Percentiles rank a stretch among this genome's conserved stretches.
Evolutionary conservation across 768 basidiomycete species (phyloP).

Genomic region (Epithele typhae): DNA sequence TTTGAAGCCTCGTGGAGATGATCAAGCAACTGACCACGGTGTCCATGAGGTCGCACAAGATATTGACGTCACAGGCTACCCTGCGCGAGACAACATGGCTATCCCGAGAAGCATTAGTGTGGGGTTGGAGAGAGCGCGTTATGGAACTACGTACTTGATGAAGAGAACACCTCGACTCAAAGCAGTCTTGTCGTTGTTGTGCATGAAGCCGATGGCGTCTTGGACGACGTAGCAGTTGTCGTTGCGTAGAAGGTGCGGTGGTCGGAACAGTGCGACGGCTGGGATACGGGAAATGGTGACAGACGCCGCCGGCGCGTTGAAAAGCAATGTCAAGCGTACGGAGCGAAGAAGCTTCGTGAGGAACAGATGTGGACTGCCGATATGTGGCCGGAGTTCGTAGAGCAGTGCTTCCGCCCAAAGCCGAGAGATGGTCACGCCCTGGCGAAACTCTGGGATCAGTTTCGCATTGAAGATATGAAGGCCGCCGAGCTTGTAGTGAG

Average conservation of each 20-base stretch:
- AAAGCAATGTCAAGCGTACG: no score
- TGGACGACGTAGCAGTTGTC: conserved; percentile 32
- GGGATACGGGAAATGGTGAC: neutral
- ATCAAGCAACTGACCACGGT: conserved; percentile 38
- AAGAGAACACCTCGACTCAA: conserved; percentile 35
- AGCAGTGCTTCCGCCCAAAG: no score
- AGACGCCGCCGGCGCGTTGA: conserved; percentile 1
- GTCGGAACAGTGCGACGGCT: no score
- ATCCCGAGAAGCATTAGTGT: neutral
- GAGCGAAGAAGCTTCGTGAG: no score
- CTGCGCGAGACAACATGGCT: conserved; percentile 41
- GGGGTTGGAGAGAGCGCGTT: no score
- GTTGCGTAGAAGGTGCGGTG: no score
- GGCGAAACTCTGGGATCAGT: no score
- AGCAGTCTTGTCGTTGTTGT: neutral
- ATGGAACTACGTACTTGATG: conserved; percentile 36
- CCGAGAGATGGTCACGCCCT: no score
- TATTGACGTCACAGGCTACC: conserved; percentile 39
- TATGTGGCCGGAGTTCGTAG: no score
- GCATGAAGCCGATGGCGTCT: conserved; percentile 20
- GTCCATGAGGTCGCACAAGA: conserved; percentile 52
- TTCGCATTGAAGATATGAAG: neutral
- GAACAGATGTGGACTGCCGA: no score
- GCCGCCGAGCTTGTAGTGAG: neutral
- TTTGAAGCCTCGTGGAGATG: conserved; percentile 28